These are phyloP conservation scores for Yarrowia sp. DNA, from an alignment of 805 yeast species.

Conservation along the genomic window DNA sequence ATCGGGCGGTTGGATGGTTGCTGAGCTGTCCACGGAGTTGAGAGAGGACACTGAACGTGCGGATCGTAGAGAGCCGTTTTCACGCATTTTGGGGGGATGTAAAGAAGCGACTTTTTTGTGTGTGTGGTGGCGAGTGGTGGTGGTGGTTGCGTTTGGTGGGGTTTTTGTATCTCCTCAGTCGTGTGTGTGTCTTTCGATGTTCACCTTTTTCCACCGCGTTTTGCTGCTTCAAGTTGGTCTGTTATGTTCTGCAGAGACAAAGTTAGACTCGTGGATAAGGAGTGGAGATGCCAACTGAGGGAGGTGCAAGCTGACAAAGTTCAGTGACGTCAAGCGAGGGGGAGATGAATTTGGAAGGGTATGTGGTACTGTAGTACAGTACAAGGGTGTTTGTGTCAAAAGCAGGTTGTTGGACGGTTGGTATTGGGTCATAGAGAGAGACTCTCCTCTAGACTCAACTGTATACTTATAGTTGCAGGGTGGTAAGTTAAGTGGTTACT, in stretches of 20 bases:
- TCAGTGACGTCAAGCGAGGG: background rate
- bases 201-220: background rate
- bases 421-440: too few relatives aligned
- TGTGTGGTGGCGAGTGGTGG: background rate
- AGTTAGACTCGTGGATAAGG: constrained; percentile 24
- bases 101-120: background rate
- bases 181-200: background rate
- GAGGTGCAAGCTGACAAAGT: background rate
- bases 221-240: background rate
- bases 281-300: constrained; percentile 4
- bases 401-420: too few relatives aligned
- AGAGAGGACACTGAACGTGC: constrained; percentile 22
- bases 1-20: constrained; percentile 7
- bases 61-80: background rate
- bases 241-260: constrained; percentile 12
- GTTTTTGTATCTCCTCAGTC: background rate
- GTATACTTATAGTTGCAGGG: too few relatives aligned
- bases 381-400: too few relatives aligned
- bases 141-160: background rate
- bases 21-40: constrained; percentile 3
- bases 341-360: background rate
- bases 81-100: background rate
- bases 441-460: too few relatives aligned
- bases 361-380: background rate
- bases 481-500: too few relatives aligned